Base-by-base conservation (phyloP, 2,329 filamentous ascomycete genomes). In the Hirsutella minnesotensis region DNA sequence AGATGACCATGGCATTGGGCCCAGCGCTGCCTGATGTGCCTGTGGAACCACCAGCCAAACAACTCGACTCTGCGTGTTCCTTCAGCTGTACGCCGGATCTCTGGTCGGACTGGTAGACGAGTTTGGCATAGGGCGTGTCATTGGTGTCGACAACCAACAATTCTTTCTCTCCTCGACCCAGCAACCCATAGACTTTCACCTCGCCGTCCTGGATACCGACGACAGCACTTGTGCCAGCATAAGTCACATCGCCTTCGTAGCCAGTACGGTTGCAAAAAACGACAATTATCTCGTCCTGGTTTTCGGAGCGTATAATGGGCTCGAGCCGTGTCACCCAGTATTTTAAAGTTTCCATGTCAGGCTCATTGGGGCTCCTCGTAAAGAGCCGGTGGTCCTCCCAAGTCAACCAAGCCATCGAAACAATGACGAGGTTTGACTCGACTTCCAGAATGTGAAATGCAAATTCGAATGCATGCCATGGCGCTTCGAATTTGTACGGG, bases 371-470 rank as follows among this genome's bases (percentile, higher is more conserved):
- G 49, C 49, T 64, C 22, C 51, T 67, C 45, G 53, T 76, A 55
- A 66, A 78, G 8, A 46, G 45, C 16, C 53, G 66, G 1, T 59
- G 68, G 52, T 67, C 71, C 47, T 68, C 77, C 43, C 58, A 66
- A 2, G 83, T 86, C 29, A 85, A 66, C 85, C 84, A 90, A 0
- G 86, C 83, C 85, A 89, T 89, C 3, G 75, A 77, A 0, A 90
- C 51, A 29, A 88, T 75, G 2, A 86, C 77, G 0, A 89, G 48
- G 13, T 78, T 76, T 0, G 81, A 73, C 0, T 69, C 54, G 0
- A 63, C 61, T 1, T 75, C 61, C 0, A 86, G 56, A 5, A 81
- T 64, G 36, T 84, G 77, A 20, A 65, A 72, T 0, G 70, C 71
- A 13, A 68, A 68, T 42, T 72, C 65, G 21, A 62, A n/a, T n/a